A percentile compares a stretch with the other conserved stretches of the same genome.
These are phyloP conservation scores for Teunomyces aglyptinius DNA, from an alignment of 805 yeast genomes.

Conservation along the genomic window DNA sequence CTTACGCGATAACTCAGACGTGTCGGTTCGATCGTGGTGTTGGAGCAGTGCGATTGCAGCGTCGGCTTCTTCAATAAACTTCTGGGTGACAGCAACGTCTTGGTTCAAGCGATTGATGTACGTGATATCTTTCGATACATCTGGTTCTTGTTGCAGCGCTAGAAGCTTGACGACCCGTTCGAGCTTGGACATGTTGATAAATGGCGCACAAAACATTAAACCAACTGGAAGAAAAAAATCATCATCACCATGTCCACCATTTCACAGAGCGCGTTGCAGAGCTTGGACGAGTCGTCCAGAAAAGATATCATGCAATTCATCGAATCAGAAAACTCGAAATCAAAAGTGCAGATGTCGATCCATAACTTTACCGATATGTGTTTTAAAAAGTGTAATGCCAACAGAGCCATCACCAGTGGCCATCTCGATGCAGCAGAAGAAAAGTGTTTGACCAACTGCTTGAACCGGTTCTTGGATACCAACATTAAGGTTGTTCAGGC, in stretches of 20 bases:
- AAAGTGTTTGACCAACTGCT: conserved; percentile 73
- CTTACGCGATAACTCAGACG: conserved; percentile 4
- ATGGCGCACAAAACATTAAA: background rate
- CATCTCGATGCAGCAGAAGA: conserved; percentile 60
- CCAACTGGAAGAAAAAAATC: background rate
- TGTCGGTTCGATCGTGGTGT: conserved; percentile 1
- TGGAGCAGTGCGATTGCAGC: conserved; percentile 14
- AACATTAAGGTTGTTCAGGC: conserved; percentile 77
- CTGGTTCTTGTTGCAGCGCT: conserved; percentile 1
- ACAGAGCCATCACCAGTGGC: conserved; percentile 42
- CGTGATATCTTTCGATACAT: background rate
- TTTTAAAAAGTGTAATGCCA: conserved; percentile 76
- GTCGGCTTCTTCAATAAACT: conserved; percentile 22
- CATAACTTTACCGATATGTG: conserved; percentile 89
- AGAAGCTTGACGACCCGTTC: background rate
- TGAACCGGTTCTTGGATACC: conserved; percentile 82
- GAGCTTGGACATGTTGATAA: conserved; percentile 5
- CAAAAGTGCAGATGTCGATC: conserved; percentile 82
- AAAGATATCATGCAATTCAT: conserved; percentile 73
- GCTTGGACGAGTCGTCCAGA: conserved; percentile 64
- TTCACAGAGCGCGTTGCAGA: conserved; percentile 35
- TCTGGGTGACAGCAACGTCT: conserved; percentile 9
- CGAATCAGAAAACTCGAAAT: conserved; percentile 80
- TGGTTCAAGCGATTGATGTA: conserved; percentile 3
- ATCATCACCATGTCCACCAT: conserved; percentile 29